Evolutionary conservation across 441 rosid species (phyloP).

Genomic region (Gossypium lobatum): DNA sequence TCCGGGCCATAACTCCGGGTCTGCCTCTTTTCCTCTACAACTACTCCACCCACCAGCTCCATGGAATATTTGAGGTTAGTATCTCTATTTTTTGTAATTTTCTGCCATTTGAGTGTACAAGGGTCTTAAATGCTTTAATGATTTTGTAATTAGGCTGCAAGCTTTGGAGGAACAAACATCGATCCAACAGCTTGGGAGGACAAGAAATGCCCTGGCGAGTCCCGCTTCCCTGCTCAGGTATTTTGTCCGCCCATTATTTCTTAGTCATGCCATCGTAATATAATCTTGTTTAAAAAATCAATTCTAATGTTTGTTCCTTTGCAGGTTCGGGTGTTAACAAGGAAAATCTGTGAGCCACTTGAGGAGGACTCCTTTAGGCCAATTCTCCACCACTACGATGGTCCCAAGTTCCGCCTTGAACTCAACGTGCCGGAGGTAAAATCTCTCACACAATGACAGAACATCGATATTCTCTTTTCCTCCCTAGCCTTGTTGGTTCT

Average conservation of each 20-base stretch:
- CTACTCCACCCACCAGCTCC: slow-evolving; percentile 97
- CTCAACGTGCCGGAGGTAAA: slow-evolving; percentile 86
- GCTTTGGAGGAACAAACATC: slow-evolving; percentile 93
- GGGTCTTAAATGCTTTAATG: not conserved
- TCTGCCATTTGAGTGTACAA: not conserved
- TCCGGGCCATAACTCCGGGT: slow-evolving; percentile 93
- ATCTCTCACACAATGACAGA: not conserved
- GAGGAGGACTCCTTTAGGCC: slow-evolving; percentile 98
- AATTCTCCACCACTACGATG: slow-evolving; percentile 92
- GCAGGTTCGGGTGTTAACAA: slow-evolving; percentile 70
- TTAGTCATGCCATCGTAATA: no score
- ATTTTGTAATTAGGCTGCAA: slow-evolving; percentile 49
- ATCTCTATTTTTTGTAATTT: not conserved
- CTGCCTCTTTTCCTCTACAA: slow-evolving; percentile 95
- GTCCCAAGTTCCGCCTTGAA: slow-evolving; percentile 94
- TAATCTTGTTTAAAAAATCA: no score
- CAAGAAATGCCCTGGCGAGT: slow-evolving; percentile 87
- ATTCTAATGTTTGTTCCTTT: not conserved
- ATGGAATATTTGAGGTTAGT: slow-evolving; percentile 79
- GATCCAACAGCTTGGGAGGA: slow-evolving; percentile 92
- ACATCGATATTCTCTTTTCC: not conserved
- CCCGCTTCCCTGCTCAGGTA: slow-evolving; percentile 97
- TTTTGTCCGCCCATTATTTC: not conserved
- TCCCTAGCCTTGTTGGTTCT: not conserved
- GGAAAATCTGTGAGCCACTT: slow-evolving; percentile 71